Percentiles rank a stretch among this genome's conserved stretches.
Conservation (phyloP, 2,329 filamentous ascomycete species). For the Arthrobotrys entomopaga region DNA sequence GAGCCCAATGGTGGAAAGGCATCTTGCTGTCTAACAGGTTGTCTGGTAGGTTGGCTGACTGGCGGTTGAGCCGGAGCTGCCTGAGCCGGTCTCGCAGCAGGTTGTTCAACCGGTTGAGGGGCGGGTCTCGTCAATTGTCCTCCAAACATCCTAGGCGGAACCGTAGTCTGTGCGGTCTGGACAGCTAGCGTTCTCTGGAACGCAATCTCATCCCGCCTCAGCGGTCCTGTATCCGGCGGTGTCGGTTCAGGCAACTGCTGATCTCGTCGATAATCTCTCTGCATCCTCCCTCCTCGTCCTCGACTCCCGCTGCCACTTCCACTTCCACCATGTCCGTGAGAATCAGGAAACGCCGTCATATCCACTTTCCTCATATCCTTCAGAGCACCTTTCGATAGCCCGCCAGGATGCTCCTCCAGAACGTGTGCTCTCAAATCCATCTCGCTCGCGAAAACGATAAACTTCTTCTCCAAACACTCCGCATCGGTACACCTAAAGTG, state of each 20-base stretch:
- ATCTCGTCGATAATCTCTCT: slow-evolving; percentile 73
- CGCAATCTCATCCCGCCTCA: slow-evolving; percentile 83
- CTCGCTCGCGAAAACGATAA: slow-evolving; percentile 93
- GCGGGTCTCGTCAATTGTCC: slow-evolving; percentile 73
- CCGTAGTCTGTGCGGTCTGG: slow-evolving; percentile 80
- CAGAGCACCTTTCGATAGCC: slow-evolving; percentile 82
- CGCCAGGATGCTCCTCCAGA: slow-evolving; percentile 80
- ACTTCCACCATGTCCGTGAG: slow-evolving; percentile 73
- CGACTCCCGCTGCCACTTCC: slow-evolving; percentile 68
- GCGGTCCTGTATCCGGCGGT: slow-evolving; percentile 67
- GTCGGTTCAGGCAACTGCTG: slow-evolving; percentile 81
- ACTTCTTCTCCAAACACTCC: slow-evolving; percentile 95
- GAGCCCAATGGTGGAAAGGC: slow-evolving; percentile 55
- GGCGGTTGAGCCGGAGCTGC: slow-evolving; percentile 56
- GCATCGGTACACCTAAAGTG: slow-evolving; percentile 86
- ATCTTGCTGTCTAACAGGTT: slow-evolving; percentile 21
- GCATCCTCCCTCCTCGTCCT: slow-evolving; percentile 64
- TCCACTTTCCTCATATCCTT: slow-evolving; percentile 87
- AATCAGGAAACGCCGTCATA: slow-evolving; percentile 83
- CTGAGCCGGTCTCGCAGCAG: slow-evolving; percentile 57
- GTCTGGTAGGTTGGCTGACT: slow-evolving; percentile 9
- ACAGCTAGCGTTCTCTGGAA: slow-evolving; percentile 93
- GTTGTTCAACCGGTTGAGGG: slow-evolving; percentile 51
- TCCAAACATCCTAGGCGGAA: slow-evolving; percentile 77
- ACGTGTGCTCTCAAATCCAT: slow-evolving; percentile 96